Evolutionary conservation across 164 flowering plant genomes (phyloP), one percentile per base, ranked within the genome.

Genomic region (Vitis amurensis): DNA sequence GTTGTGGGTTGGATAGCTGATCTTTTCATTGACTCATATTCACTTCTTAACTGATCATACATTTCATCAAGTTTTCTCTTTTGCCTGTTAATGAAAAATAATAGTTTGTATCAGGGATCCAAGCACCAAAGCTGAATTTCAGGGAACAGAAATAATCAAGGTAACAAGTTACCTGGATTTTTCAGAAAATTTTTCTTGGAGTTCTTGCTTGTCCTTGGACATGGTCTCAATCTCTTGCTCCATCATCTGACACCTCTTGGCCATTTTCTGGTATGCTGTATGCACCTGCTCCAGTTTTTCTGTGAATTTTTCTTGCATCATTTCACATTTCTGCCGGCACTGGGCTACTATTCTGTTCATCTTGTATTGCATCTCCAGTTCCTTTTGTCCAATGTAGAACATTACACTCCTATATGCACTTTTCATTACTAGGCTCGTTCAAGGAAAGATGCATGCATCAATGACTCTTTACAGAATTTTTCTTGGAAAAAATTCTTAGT

Each of bases 1-100:
- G 70, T 76, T n/a, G 86, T 83, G n/a, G 99, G 98, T 74, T 92
- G 97, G 78, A 93, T 89, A 55, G 98, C 91, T 49, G 98, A 84
- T 53, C 97, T 80, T 67, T 93, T 96, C 74, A 84, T n/a, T 29
- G 97, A 89, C 70, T 93, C 99, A 9, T 79, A 87, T 76, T 95
- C 99, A 75, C 74, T 93, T 79, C 91, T 91, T 79, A 91, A 67
- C 68, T 88, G 97, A 77, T 93, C 99, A 80, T 95, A 95, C 99
- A 95, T 93, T 73, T 95, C 99, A 73, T 95, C 99, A 29, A 95
- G 95, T 79, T 95, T 95, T 71, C 98, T 89, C 81, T 95, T 95
- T 82, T 91, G 99, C 74, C 98, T 93, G 88, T 51, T 15, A 68
- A 63, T 67, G 8, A 1, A 52, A 69, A n/a, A 12, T 13, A 9